Percentiles rank a stretch among this genome's conserved stretches.
Conservation (phyloP, 805 yeast species). For the Metschnikowia hibisci region DNA sequence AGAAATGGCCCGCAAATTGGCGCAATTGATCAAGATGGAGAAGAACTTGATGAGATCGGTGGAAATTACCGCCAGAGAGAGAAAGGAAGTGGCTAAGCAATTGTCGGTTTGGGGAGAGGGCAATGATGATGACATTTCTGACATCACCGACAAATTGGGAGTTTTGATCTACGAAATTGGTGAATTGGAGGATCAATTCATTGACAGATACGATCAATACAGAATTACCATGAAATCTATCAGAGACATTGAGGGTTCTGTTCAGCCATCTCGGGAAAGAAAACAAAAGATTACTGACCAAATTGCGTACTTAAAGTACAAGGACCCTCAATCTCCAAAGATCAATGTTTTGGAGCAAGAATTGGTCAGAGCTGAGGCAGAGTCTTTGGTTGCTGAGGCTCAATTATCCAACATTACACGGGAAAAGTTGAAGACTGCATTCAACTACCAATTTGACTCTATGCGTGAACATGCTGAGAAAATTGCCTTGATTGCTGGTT, state of each 20-base stretch:
- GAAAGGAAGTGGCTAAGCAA: slow-evolving; percentile 79
- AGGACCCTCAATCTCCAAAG: slow-evolving; percentile 82
- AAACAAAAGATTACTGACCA: slow-evolving; percentile 81
- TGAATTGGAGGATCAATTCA: slow-evolving; percentile 82
- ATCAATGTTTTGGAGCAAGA: slow-evolving; percentile 81
- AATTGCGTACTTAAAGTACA: slow-evolving; percentile 78
- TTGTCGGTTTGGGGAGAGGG: slow-evolving; percentile 84
- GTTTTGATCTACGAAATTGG: slow-evolving; percentile 79
- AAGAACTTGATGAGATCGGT: slow-evolving; percentile 76
- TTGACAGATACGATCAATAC: slow-evolving; percentile 82
- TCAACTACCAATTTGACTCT: slow-evolving; percentile 80
- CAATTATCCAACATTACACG: slow-evolving; percentile 86
- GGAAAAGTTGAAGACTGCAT: slow-evolving; percentile 81
- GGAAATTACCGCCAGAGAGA: slow-evolving; percentile 72
- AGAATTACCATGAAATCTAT: slow-evolving; percentile 77
- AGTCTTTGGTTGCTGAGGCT: slow-evolving; percentile 86
- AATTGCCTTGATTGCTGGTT: slow-evolving; percentile 80
- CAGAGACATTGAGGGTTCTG: slow-evolving; percentile 82
- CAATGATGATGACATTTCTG: slow-evolving; percentile 81
- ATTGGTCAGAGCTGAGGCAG: slow-evolving; percentile 88
- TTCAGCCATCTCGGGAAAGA: slow-evolving; percentile 84
- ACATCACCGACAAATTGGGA: slow-evolving; percentile 83
- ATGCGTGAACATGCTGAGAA: slow-evolving; percentile 83
- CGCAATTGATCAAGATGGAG: slow-evolving; percentile 75
- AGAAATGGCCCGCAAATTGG: slow-evolving; percentile 68